These are phyloP conservation scores for Mrakia blollopis DNA, from an alignment of 768 basidiomycete genomes.

Conservation along the genomic window DNA sequence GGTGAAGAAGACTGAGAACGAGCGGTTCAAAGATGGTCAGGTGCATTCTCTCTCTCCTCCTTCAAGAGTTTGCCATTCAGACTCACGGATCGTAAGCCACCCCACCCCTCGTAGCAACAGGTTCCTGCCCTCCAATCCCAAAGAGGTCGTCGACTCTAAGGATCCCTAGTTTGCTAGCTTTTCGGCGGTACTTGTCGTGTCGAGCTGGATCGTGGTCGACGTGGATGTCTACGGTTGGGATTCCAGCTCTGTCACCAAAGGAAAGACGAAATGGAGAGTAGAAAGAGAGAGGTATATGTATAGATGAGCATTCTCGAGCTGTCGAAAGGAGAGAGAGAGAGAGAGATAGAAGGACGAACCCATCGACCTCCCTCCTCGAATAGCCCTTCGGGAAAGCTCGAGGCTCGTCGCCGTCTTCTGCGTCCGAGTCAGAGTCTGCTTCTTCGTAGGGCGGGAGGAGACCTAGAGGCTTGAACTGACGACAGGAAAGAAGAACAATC, in stretches of 20 bases:
- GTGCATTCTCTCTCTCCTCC: background rate
- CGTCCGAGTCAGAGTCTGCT: background rate
- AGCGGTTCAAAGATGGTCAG: background rate
- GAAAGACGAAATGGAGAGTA: background rate
- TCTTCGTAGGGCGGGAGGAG: background rate
- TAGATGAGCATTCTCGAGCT: too few relatives aligned
- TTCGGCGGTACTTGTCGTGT: background rate
- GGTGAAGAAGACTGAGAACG: background rate
- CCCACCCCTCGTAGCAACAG: slow-evolving; percentile 8
- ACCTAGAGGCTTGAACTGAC: background rate
- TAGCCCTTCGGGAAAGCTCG: background rate
- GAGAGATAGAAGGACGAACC: background rate
- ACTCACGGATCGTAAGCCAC: slow-evolving; percentile 26
- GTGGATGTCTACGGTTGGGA: slow-evolving; percentile 19
- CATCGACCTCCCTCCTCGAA: background rate
- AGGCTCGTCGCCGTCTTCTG: background rate
- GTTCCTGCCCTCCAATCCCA: slow-evolving; percentile 16
- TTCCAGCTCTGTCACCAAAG: slow-evolving; percentile 1
- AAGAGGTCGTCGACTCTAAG: slow-evolving; percentile 21
- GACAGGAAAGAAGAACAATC: background rate
- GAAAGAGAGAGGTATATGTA: too few relatives aligned
- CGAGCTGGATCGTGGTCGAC: slow-evolving; percentile 17
- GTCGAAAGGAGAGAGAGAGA: background rate
- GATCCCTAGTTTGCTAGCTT: slow-evolving; percentile 13
- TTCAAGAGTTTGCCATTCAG: too few relatives aligned